Base-by-base conservation (phyloP, 2,329 filamentous ascomycete species). In the Colletotrichum caudatum region DNA sequence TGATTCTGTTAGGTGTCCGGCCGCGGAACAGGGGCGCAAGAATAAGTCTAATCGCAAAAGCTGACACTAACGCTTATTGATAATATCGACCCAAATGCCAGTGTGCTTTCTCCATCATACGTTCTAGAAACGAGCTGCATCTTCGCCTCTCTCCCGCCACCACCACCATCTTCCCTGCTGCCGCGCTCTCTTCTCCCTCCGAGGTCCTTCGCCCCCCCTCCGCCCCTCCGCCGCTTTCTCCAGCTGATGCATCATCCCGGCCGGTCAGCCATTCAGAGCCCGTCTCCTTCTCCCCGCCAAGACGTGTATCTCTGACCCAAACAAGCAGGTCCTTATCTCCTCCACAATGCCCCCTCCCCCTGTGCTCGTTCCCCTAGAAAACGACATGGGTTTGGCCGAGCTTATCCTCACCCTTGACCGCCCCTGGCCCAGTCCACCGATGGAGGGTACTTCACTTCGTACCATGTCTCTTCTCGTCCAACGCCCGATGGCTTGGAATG, bases 281-380 rank as follows among this genome's bases (percentile, higher is more conserved):
- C 18, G 11, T 39, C 6, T 41, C 44, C 29, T 12, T 69, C 69
- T 72, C 69, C 60, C 69, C 69, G 65, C 69, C 69, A 72, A 72
- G 69, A 64, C 65, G 39, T 72, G 69, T 72, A 72, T 72, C 69
- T 72, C 65, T 72, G 59, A 16, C 59, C 69, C n/a, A 64, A 72
- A 69, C 60, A 69, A 64, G 69, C 69, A 72, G 69, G 65, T 69
- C 69, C 59, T 69, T 72, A 72, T 69, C 69, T 72, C 65, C 65
- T 69, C 69, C 69, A 69, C 69, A 68, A n/a, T 51, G 12, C 41
- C 51, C 67, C 67, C 35, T 18, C 7, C 7, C 16, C 1, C 5
- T 44, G 60, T 44, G 11, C 26, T 41, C 48, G 29, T 64, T 50
- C 26, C 26, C 37, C 44, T 12, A 62, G n/a, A 62, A 23, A 29